Evolutionary conservation across 306 rosid species (phyloP).

Genomic region (Cicer cuneatum): DNA sequence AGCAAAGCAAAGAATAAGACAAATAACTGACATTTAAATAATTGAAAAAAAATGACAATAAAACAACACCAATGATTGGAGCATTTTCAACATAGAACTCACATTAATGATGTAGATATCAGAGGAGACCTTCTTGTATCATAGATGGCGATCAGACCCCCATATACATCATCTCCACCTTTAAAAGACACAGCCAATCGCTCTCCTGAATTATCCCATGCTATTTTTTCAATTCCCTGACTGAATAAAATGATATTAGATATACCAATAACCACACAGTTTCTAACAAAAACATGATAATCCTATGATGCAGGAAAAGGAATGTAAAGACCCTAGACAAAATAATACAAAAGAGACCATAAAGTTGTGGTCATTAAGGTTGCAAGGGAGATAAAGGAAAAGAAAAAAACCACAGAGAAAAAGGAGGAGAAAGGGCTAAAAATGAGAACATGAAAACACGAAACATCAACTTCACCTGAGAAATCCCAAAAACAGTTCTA

Average conservation of each 20-base stretch:
- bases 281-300: conserved; percentile 40
- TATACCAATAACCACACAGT: conserved; percentile 12
- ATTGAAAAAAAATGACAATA: not conserved
- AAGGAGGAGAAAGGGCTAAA: not conserved
- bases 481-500: conserved; percentile 15
- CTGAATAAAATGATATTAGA: conserved; percentile 57
- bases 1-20: not conserved
- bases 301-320: conserved; percentile 5
- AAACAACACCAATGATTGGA: not conserved
- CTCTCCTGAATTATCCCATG: conserved; percentile 98
- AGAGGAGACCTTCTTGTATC: conserved; percentile 82
- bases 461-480: not conserved
- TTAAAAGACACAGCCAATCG: conserved; percentile 87
- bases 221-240: conserved; percentile 85
- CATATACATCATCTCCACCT: conserved; percentile 73
- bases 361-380: not conserved
- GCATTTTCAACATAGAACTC: conserved; percentile 52
- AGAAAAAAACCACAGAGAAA: not conserved
- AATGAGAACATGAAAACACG: conserved; percentile 10
- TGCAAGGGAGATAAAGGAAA: not conserved
- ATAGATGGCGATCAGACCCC: conserved; percentile 85
- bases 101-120: conserved; percentile 81
- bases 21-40: conserved; percentile 26
- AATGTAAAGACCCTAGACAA: conserved; percentile 28
- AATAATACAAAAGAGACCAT: not conserved